These are phyloP conservation scores for Abortiporus biennis DNA, from an alignment of 1,284 basidiomycete genomes.

Conservation along the genomic window DNA sequence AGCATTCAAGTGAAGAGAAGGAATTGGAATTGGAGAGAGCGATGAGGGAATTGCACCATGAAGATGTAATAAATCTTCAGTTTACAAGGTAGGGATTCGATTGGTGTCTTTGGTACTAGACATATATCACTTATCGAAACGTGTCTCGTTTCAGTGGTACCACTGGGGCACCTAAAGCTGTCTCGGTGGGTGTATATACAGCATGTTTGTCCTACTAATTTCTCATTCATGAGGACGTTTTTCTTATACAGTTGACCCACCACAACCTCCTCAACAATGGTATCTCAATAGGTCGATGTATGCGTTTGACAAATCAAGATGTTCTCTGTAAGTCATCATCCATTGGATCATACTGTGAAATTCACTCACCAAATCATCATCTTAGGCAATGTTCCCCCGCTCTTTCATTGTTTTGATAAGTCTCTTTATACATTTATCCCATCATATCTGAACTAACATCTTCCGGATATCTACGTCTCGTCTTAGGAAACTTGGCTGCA, in stretches of 20 bases:
- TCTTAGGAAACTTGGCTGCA: constrained; percentile 76
- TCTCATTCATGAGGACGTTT: not conserved
- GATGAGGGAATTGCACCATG: constrained; percentile 33
- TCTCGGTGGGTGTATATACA: constrained; percentile 45
- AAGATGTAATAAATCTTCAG: constrained; percentile 78
- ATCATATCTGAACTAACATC: constrained; percentile 7
- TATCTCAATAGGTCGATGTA: constrained; percentile 63
- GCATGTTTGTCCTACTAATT: too few relatives aligned
- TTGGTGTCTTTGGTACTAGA: not conserved
- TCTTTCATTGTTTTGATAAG: constrained; percentile 89
- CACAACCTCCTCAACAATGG: constrained; percentile 76
- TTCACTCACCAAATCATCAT: constrained; percentile 2
- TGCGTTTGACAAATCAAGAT: constrained; percentile 60
- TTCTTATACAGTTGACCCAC: constrained; percentile 69
- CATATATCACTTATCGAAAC: too few relatives aligned
- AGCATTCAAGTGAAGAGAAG: constrained; percentile 36
- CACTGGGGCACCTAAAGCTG: constrained; percentile 74
- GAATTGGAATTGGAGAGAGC: constrained; percentile 24
- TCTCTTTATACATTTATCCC: constrained; percentile 20
- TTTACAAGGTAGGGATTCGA: constrained; percentile 60
- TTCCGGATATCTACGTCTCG: constrained; percentile 46
- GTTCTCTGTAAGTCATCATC: constrained; percentile 50
- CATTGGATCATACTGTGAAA: too few relatives aligned
- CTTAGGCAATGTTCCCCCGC: constrained; percentile 70
- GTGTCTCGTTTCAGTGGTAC: constrained; percentile 73